Base-by-base conservation (phyloP, 495 filamentous ascomycete genomes). In the Friedmanniomyces simplex region DNA sequence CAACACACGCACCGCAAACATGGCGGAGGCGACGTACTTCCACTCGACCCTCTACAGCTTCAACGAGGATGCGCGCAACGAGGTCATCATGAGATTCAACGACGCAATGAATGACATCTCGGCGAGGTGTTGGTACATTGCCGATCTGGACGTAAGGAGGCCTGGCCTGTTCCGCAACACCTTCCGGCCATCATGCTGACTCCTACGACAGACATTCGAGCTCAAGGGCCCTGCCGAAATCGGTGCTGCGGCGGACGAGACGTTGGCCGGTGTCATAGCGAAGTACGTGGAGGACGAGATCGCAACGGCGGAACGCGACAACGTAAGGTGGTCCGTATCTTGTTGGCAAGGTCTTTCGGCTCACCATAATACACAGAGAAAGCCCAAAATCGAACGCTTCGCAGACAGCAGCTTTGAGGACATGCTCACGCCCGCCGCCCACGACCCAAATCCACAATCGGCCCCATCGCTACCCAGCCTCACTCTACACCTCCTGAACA, bases 21-120 rank as follows among this genome's bases (percentile, higher is more conserved):
- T 54, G 50, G 34, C 41, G n/a, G 55, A 59, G 11, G 56, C 60
- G 1, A 24, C 26, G 7, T 63, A 59, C 57, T 50, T 55, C 46
- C 60, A 63, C 47, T 28, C 43, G 24, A 50, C 56, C 0, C 60
- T 59, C 1, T 63, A 59, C 47, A 14, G 24, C 1, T 60, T 63
- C 45, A 43, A 51, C 28, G 41, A 24, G 16, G 50, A 26, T 2
- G 57, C 50, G 8, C n/a, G 52, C 16, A 34, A 51, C 1, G 45
- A 26, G 1, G 55, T 63, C 18, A 56, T 63, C 32, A 11, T 5
- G 11, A 25, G 32, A 10, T 60, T 63, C 46, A 30, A 60, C 21
- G 18, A 21, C 18, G n/a, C n/a, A 1, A n/a, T 61, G 39, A 42
- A 55, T 16, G 48, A 61, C 47, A 52, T 52, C 18, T 28, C 58